These are phyloP conservation scores for Yamadazyma sp. DNA, from an alignment of 1,139 yeast species.

Conservation along the genomic window DNA sequence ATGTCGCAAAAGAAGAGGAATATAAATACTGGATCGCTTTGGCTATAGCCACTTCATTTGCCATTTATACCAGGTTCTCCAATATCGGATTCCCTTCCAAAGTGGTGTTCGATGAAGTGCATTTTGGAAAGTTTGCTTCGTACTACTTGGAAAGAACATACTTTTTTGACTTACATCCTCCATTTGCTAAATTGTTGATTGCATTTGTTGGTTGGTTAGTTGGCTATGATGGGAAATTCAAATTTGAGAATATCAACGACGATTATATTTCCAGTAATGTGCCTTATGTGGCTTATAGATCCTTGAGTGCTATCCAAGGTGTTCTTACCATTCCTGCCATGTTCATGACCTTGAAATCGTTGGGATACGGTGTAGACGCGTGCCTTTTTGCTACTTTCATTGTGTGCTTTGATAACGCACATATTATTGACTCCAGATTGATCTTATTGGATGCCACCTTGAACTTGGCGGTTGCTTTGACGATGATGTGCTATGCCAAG, in stretches of 20 bases:
- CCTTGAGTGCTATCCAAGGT: conserved; percentile 81
- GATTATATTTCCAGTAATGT: conserved; percentile 72
- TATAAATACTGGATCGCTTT: conserved; percentile 43
- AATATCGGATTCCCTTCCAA: conserved; percentile 71
- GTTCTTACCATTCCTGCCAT: conserved; percentile 78
- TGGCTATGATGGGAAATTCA: conserved; percentile 87
- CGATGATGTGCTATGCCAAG: conserved; percentile 75
- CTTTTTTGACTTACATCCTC: conserved; percentile 97
- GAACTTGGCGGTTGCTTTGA: conserved; percentile 74
- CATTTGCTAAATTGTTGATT: conserved; percentile 89
- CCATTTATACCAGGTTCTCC: conserved; percentile 71
- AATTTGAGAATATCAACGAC: conserved; percentile 89
- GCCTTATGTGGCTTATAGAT: conserved; percentile 87
- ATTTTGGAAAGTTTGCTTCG: conserved; percentile 94
- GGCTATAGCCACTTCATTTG: conserved; percentile 56
- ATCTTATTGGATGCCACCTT: conserved; percentile 90
- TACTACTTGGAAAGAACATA: conserved; percentile 80
- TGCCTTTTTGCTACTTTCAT: conserved; percentile 78
- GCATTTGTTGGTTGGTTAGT: conserved; percentile 88
- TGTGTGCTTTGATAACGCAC: conserved; percentile 88
- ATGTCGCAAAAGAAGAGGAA: conserved; percentile 24
- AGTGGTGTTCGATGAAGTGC: conserved; percentile 98
- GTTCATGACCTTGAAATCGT: conserved; percentile 78
- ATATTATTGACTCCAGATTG: conserved; percentile 84
- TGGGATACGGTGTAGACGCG: conserved; percentile 77